These are phyloP conservation scores for Funneliformis geosporum DNA, from an alignment of 192 early-diverging fungal genomes.

Conservation along the genomic window DNA sequence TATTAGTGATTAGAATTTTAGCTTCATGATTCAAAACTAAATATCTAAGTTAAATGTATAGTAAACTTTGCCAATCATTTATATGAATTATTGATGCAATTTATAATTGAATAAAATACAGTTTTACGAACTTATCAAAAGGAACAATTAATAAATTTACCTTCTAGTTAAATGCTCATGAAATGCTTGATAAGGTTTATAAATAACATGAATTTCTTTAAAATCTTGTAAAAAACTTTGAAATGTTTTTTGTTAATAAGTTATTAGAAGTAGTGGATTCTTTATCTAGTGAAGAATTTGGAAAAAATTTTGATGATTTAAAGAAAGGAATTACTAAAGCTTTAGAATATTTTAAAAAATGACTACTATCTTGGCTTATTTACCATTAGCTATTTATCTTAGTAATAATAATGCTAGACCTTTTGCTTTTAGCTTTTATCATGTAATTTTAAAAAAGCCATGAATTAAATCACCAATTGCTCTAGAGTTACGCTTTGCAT, in stretches of 20 bases:
- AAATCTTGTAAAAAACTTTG: too few species aligned
- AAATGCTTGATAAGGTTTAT: too few species aligned
- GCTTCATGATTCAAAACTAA: neutral
- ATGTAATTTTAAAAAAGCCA: neutral
- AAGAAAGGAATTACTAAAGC: neutral
- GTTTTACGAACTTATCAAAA: neutral
- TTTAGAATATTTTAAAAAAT: conserved; percentile 1
- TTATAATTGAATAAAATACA: neutral
- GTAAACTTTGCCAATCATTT: neutral
- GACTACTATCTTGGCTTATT: neutral
- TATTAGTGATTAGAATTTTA: neutral
- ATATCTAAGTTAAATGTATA: neutral
- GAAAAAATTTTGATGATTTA: neutral
- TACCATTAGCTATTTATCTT: conserved; percentile 15
- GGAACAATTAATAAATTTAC: too few species aligned
- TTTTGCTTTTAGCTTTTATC: neutral
- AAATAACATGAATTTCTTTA: too few species aligned
- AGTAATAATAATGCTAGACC: neutral
- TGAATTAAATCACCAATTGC: neutral
- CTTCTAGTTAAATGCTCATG: neutral
- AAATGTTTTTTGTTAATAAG: neutral
- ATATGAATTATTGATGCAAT: neutral
- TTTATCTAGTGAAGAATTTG: neutral
- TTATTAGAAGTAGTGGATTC: neutral
- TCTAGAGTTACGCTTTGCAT: neutral